These are phyloP conservation scores for Paraphaeosphaeria sporulosa DNA, from an alignment of 2,329 filamentous ascomycete species.

Conservation along the genomic window DNA sequence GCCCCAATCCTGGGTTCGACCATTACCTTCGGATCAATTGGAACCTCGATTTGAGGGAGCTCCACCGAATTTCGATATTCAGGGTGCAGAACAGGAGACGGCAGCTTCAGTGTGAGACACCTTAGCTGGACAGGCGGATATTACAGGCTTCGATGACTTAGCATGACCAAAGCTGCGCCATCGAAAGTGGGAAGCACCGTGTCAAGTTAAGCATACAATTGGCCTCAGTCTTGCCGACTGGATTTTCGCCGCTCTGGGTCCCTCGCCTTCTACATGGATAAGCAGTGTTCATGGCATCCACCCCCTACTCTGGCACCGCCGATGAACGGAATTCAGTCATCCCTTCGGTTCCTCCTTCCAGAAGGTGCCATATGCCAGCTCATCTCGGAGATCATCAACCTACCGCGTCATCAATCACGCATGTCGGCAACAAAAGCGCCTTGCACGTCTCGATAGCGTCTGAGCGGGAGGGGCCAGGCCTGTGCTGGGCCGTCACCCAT, in stretches of 20 bases:
- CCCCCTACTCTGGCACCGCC: slow-evolving; percentile 2
- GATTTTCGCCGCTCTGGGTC: background rate
- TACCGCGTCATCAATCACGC: slow-evolving; percentile 3
- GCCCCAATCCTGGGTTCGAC: too few species aligned
- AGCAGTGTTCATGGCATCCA: slow-evolving; percentile 4
- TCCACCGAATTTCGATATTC: too few species aligned
- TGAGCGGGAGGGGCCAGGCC: background rate
- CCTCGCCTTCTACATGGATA: background rate
- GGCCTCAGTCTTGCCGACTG: too few species aligned
- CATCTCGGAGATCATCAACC: background rate
- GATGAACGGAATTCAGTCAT: background rate
- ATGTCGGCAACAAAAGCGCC: slow-evolving; percentile 12
- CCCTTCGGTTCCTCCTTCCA: slow-evolving; percentile 5
- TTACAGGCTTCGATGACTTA: too few species aligned
- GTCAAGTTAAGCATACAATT: too few species aligned
- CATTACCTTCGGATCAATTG: too few species aligned
- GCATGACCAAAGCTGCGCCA: too few species aligned
- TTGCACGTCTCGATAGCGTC: background rate
- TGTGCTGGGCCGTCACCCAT: background rate
- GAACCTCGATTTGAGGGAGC: too few species aligned
- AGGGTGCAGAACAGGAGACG: too few species aligned
- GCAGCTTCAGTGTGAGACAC: too few species aligned
- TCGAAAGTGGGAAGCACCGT: too few species aligned
- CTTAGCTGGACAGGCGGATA: too few species aligned
- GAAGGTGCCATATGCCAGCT: background rate